These are phyloP conservation scores for Kokia cookei DNA, from an alignment of 441 rosid genomes.

Conservation along the genomic window DNA sequence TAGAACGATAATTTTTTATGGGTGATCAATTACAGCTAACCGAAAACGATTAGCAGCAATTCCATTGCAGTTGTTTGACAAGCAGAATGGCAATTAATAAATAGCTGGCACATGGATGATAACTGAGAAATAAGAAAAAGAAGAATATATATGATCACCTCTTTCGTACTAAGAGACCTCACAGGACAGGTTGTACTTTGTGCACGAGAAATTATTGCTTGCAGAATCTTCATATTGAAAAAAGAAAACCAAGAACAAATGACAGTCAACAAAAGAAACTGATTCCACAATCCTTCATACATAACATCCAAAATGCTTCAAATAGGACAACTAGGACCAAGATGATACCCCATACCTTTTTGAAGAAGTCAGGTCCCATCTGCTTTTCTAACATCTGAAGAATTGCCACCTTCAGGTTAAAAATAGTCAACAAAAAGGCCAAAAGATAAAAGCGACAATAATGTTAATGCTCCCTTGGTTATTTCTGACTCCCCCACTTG, in stretches of 20 bases:
- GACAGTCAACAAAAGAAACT: background rate
- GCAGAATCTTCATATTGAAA: conserved; percentile 64
- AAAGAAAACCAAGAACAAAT: background rate
- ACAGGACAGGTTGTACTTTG: conserved; percentile 48
- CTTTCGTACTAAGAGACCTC: conserved; percentile 91
- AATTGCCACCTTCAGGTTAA: conserved; percentile 68
- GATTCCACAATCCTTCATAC: background rate
- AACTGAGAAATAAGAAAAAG: background rate
- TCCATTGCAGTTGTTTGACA: background rate
- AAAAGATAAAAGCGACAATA: background rate
- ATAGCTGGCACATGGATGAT: background rate
- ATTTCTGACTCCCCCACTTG: background rate
- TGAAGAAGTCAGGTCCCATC: conserved; percentile 97
- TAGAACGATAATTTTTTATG: background rate
- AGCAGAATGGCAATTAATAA: background rate
- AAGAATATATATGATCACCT: conserved; percentile 42
- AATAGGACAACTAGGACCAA: background rate
- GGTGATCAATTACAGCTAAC: background rate
- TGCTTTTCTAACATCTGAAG: conserved; percentile 99
- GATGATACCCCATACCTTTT: conserved; percentile 54
- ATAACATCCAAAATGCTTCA: background rate
- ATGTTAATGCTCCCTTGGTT: background rate
- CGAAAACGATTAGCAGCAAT: background rate
- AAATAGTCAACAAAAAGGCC: conserved; percentile 7
- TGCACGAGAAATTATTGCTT: conserved; percentile 80